Base-by-base conservation (phyloP, 306 rosid species). In the Prunus campanulata region DNA sequence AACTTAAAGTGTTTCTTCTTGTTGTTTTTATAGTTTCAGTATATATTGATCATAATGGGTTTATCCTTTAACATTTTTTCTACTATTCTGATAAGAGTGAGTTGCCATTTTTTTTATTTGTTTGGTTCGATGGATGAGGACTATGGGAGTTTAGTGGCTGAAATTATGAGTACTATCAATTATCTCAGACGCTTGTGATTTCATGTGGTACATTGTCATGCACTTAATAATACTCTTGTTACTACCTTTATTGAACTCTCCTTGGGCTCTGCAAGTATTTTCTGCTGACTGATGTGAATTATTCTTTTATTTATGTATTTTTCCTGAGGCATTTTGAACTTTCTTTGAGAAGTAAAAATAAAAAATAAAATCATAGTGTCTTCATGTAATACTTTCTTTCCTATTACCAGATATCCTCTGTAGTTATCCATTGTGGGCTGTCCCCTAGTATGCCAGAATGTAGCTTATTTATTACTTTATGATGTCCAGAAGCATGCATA, bases 401-500 rank as follows among this genome's bases (percentile, higher is more conserved):
- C 62, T 48, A 48, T 48, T 48, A 48, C 15, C 52, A 48, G 15
- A 48, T 48, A 48, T 10, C 52, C 52, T 39, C 44, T 10, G 15
- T 48, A 48, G 52, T 12, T 48, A 48, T 39, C 44, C 44, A 5
- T 56, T 56, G 20, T n/a, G 75, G 19, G 64, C 64, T 52, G 14
- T 19, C 46, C 10, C 70, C 14, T 19, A 42, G 30, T 54, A 30
- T 52, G n/a, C 57, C 8, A 71, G 24, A 10, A 8, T 39, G 52
- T 18, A 73, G 66, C 46, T 24, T 72, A 14, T 71, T 71, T 30
- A 71, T 42, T 66, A 7, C 30, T 47, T 68, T 42, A 66, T 44
- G 71, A 30, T 66, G 29, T 44, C 54, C 71, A 67, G 48, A n/a
- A 44, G 18, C 71, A 67, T 44, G 54, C 54, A 44, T 65, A 35